Evolutionary conservation across 2,329 filamentous ascomycete species (phyloP), one percentile per base, ranked within the genome.

Genomic region (Phialemoniopsis sp.): DNA sequence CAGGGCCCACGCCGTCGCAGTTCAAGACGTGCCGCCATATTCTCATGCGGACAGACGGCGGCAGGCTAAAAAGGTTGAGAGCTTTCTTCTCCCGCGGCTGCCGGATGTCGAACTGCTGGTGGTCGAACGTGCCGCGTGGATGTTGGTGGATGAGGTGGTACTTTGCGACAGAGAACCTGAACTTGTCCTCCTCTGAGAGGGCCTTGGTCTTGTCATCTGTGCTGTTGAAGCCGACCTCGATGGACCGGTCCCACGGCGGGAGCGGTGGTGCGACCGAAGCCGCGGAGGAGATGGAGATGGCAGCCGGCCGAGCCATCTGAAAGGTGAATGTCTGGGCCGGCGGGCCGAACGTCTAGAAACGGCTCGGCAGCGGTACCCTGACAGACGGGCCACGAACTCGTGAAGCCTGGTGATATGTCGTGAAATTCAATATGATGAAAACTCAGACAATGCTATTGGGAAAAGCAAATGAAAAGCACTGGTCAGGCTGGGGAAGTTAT

Each of bases 11-110:
- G 18, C 32, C 19, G 19, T 19, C 21, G 14, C 14, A 13, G 14
- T 36, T 14, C 5, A 60, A 28, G 15, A 62, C 37, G n/a, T 53
- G 30, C 17, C 39, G 36, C 32, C 51, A 60, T 15, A 64, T 59
- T 10, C 39, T 42, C 6, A 52, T 40, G 7, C 60, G 51, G 6
- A 58, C 43, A 1, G 33, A 36, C 8, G 49, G 46, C 2, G 58
- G 58, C 2, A 62, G 50, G 4, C 44, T 35, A 26, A 52, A 49
- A 32, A 58, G 6, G 10, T 26, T 6, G 10, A 10, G 21, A 6
- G 21, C 6, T 10, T 26, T 10, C 10, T 26, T 6, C 21, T 26
- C 10, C 6, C 21, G 21, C 21, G 21, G 21, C 21, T 26, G 21
- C 21, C 21, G 21, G 21, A 10, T 26, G 21, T 26, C 21, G 21